A percentile compares a stretch with the other conserved stretches of the same genome.
Conservation (phyloP, 2,329 filamentous ascomycete genomes). For the Stachybotrys echinatus region DNA sequence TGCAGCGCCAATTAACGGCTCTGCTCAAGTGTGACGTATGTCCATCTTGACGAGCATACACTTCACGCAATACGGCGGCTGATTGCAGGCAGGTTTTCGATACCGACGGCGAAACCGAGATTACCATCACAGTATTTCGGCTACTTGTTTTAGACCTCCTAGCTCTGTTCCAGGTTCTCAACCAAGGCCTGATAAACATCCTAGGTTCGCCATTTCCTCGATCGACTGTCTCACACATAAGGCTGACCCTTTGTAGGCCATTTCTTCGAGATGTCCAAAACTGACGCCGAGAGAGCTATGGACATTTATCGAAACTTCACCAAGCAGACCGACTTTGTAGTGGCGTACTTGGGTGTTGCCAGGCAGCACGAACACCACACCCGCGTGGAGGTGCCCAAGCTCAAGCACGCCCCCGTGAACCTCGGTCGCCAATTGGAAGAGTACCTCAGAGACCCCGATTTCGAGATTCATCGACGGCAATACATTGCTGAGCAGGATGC, state of each 20-base stretch:
- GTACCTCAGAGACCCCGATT: constrained; percentile 90
- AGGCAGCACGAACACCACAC: constrained; percentile 90
- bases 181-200: constrained; percentile 95
- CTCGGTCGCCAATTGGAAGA: constrained; percentile 86
- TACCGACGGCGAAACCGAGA: constrained; percentile 90
- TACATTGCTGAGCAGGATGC: constrained; percentile 85
- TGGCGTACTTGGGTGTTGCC: constrained; percentile 82
- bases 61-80: constrained; percentile 9
- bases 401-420: constrained; percentile 95
- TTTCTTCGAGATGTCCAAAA: constrained; percentile 96
- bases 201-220: constrained; percentile 55
- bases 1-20: constrained; percentile 82
- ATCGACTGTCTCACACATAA: constrained; percentile 8
- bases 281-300: constrained; percentile 88
- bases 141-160: constrained; percentile 86
- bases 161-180: constrained; percentile 88
- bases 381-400: constrained; percentile 86
- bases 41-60: constrained; percentile 13
- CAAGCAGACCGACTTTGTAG: constrained; percentile 85
- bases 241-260: constrained; percentile 54
- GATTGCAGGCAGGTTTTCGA: constrained; percentile 63
- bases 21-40: constrained; percentile 85
- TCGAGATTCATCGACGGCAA: constrained; percentile 87
- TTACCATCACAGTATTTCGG: constrained; percentile 89
- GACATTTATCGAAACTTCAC: constrained; percentile 90